Conservation (phyloP, 176 grass and related monocot species). For the Carex kokanica region DNA sequence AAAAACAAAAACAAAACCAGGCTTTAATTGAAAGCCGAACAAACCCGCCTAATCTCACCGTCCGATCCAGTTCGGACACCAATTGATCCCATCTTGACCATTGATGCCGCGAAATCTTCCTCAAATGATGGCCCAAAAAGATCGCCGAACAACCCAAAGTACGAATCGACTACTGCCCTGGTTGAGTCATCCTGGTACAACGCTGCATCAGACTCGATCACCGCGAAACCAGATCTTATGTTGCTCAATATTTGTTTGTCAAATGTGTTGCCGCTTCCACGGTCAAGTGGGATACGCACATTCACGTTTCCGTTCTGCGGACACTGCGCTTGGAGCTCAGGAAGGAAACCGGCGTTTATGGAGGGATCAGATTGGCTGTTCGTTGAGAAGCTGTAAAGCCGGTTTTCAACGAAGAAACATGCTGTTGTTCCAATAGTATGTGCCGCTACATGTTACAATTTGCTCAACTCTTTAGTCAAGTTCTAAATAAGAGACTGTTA, state of each 20-base stretch:
- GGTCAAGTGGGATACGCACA: conserved; percentile 57
- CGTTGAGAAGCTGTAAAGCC: conserved; percentile 68
- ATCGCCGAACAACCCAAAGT: conserved; percentile 40
- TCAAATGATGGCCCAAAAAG: conserved; percentile 58
- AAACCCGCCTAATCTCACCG: conserved; percentile 69
- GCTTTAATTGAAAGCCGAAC: conserved; percentile 75
- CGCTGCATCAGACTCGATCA: conserved; percentile 64
- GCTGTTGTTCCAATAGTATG: conserved; percentile 91
- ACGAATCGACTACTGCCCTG: conserved; percentile 70
- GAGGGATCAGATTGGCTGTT: conserved; percentile 53
- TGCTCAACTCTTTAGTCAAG: background rate
- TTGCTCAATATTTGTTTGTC: conserved; percentile 74
- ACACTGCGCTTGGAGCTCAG: conserved; percentile 57
- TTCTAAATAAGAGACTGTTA: background rate
- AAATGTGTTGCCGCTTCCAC: conserved; percentile 54
- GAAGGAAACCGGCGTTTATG: conserved; percentile 48
- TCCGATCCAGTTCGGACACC: conserved; percentile 41
- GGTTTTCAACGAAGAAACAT: conserved; percentile 76
- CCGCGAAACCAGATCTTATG: conserved; percentile 67
- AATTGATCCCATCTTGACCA: conserved; percentile 72
- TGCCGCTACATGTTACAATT: conserved; percentile 39
- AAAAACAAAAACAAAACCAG: background rate
- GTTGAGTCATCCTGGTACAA: conserved; percentile 67
- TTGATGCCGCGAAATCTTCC: conserved; percentile 64
- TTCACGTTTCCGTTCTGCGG: conserved; percentile 56